Conservation (phyloP, 306 rosid species). For the Cicer yamashitae region DNA sequence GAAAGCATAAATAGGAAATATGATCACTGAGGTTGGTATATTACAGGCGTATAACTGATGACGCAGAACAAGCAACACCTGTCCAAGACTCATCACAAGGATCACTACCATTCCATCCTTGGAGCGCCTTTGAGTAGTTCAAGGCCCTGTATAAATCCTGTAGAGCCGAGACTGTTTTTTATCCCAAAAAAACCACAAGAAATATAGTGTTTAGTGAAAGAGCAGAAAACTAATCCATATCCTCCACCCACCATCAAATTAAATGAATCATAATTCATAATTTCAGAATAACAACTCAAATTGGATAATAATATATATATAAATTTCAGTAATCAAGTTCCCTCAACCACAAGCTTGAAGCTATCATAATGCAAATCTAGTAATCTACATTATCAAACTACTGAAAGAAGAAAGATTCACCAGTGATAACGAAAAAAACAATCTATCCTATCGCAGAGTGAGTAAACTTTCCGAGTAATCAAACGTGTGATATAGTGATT, state of each 20-base stretch:
- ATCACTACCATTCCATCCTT: constrained; percentile 76
- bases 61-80: constrained; percentile 80
- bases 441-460: not conserved
- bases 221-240: constrained; percentile 4
- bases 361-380: not conserved
- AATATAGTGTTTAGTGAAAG: constrained; percentile 21
- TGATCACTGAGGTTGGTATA: constrained; percentile 18
- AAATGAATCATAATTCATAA: not conserved
- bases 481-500: constrained; percentile 9
- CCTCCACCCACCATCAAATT: not conserved
- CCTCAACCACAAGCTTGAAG: constrained; percentile 8
- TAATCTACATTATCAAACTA: not conserved
- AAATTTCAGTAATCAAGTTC: not conserved
- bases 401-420: not conserved
- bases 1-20: not conserved
- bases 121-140: constrained; percentile 62
- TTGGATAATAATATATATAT: not conserved
- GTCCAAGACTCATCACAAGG: constrained; percentile 90
- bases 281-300: constrained; percentile 7
- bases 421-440: constrained; percentile 1
- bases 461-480: constrained; percentile 17
- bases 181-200: constrained; percentile 29
- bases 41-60: constrained; percentile 85
- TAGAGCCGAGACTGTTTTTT: constrained; percentile 67
- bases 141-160: constrained; percentile 68